Conservation (phyloP, 345 rosid genomes). For the Luvunga scandens region DNA sequence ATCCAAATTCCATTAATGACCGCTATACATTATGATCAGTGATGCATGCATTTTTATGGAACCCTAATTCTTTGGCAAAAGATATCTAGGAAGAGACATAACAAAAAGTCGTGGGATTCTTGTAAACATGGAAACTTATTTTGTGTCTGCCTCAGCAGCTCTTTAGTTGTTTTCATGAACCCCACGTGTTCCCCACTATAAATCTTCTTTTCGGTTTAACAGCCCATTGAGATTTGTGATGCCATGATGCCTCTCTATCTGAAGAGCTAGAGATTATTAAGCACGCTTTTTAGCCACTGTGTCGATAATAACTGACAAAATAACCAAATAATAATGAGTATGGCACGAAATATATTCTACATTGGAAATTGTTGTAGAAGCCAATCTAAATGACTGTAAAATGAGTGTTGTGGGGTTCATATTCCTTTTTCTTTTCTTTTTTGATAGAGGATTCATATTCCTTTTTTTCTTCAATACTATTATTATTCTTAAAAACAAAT, state of each 20-base stretch:
- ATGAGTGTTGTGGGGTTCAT: not conserved
- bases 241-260: not conserved
- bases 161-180: conserved; percentile 35
- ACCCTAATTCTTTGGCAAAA: not conserved
- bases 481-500: not conserved
- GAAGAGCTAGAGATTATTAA: not conserved
- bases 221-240: not conserved
- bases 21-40: too few species aligned
- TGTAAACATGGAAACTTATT: conserved; percentile 18
- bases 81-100: not conserved
- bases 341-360: conserved; percentile 3
- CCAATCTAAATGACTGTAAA: not conserved
- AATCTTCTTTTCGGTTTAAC: not conserved
- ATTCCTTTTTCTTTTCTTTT: not conserved
- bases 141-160: conserved; percentile 33
- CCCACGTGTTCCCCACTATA: conserved; percentile 40
- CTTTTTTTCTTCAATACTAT: not conserved
- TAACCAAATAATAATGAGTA: not conserved
- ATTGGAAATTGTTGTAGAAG: conserved; percentile 9
- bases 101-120: not conserved
- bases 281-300: not conserved
- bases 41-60: not conserved
- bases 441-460: not conserved
- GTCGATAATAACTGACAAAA: not conserved
- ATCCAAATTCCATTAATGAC: too few species aligned